Conservation (phyloP, 2,329 filamentous ascomycete genomes). For the Parafenestella ontariensis region DNA sequence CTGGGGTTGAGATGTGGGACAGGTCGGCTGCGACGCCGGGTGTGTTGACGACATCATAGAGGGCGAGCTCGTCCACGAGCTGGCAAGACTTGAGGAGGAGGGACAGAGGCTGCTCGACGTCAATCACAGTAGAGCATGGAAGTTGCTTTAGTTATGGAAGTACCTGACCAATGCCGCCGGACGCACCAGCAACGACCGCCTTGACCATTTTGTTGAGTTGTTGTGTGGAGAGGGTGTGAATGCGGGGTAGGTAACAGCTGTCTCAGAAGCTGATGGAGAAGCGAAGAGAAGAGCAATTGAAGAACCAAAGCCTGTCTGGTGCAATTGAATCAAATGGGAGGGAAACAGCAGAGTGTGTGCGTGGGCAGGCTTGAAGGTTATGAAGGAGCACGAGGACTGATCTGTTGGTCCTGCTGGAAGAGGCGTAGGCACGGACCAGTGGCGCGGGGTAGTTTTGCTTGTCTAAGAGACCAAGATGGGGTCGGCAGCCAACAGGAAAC, state of each 20-base stretch:
- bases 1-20: slow-evolving; percentile 93
- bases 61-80: slow-evolving; percentile 87
- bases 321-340: slow-evolving; percentile 13
- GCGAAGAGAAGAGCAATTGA: slow-evolving; percentile 22
- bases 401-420: slow-evolving; percentile 33
- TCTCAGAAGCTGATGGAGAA: slow-evolving; percentile 4
- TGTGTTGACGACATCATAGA: slow-evolving; percentile 99
- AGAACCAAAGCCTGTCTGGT: slow-evolving; percentile 17
- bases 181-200: slow-evolving; percentile 82
- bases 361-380: slow-evolving; percentile 27
- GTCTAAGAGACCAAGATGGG: slow-evolving; percentile 11
- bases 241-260: slow-evolving; percentile 25
- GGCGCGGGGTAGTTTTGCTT: slow-evolving; percentile 30
- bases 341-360: slow-evolving; percentile 21
- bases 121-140: slow-evolving; percentile 13
- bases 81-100: slow-evolving; percentile 92
- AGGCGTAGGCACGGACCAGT: slow-evolving; percentile 34
- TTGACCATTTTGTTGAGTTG: slow-evolving; percentile 49
- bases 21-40: slow-evolving; percentile 95
- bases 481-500: slow-evolving; percentile 5
- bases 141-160: slow-evolving; percentile 27
- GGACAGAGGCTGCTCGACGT: slow-evolving; percentile 77
- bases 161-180: slow-evolving; percentile 98
- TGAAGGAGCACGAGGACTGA: slow-evolving; percentile 35
- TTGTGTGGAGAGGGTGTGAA: slow-evolving; percentile 16